Percentiles rank a stretch among this genome's conserved stretches.
Evolutionary conservation across 352 stramenopile genomes (phyloP).

Genomic region (Globisporangium solare): DNA sequence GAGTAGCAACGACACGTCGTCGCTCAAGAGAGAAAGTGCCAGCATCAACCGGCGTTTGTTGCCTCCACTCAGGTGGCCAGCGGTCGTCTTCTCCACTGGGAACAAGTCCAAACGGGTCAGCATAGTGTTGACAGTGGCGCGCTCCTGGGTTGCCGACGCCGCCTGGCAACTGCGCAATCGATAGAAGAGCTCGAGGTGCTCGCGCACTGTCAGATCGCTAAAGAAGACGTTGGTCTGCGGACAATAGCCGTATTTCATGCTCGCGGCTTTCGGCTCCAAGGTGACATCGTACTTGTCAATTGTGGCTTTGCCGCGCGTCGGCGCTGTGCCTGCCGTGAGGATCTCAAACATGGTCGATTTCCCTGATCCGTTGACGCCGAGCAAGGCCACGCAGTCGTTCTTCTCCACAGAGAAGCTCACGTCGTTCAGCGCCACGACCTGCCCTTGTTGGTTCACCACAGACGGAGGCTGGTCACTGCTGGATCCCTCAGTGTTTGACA

Average conservation of each 20-base stretch:
- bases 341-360: slow-evolving; percentile 98
- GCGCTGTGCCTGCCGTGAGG: slow-evolving; percentile 87
- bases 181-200: slow-evolving; percentile 75
- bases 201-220: slow-evolving; percentile 57
- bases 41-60: slow-evolving; percentile 83
- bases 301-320: slow-evolving; percentile 52
- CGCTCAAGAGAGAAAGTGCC: slow-evolving; percentile 60
- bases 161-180: slow-evolving; percentile 36
- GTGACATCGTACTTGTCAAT: slow-evolving; percentile 66
- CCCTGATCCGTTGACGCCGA: slow-evolving; percentile 94
- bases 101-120: slow-evolving; percentile 57
- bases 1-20: slow-evolving; percentile 59
- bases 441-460: slow-evolving; percentile 34
- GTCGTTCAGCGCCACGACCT: slow-evolving; percentile 66
- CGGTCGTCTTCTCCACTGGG: slow-evolving; percentile 48
- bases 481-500: slow-evolving; percentile 1
- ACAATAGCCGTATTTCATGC: slow-evolving; percentile 71
- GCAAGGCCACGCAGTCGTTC: slow-evolving; percentile 88
- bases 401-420: slow-evolving; percentile 82
- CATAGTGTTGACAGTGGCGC: slow-evolving; percentile 30
- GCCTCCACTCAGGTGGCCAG: slow-evolving; percentile 67
- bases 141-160: slow-evolving; percentile 22
- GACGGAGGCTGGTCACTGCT: slow-evolving; percentile 5
- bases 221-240: slow-evolving; percentile 78
- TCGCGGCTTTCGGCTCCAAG: slow-evolving; percentile 39